Conservation (phyloP, 2,329 filamentous ascomycete genomes). For the Phyllosticta citrichinensis region DNA sequence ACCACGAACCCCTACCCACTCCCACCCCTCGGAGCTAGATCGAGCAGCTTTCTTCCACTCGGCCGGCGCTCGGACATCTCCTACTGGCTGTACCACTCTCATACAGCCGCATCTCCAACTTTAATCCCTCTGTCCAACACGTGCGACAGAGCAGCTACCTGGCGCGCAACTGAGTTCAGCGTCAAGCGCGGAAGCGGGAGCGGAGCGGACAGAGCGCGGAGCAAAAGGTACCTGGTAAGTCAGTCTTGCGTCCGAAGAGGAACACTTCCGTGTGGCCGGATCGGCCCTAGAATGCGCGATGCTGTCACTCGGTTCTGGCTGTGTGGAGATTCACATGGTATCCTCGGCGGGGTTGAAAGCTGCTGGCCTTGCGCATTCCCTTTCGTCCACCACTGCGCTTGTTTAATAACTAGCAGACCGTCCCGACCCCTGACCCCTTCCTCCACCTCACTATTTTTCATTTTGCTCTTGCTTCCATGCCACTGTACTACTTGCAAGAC, state of each 20-base stretch:
- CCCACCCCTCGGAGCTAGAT: background rate
- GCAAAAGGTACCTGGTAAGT: background rate
- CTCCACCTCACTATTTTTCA: background rate
- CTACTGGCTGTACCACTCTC: background rate
- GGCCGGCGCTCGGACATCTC: background rate
- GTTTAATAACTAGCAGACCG: background rate
- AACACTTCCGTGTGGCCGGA: background rate
- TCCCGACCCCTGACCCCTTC: constrained; percentile 1
- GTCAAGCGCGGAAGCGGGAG: background rate
- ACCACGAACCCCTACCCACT: background rate
- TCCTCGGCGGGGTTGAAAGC: constrained; percentile 6
- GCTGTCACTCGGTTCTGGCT: constrained; percentile 7
- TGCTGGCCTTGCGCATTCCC: constrained; percentile 1
- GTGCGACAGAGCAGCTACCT: background rate
- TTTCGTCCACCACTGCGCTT: constrained; percentile 3
- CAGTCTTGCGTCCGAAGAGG: background rate
- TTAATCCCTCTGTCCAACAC: background rate
- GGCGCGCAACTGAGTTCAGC: background rate
- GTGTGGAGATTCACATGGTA: constrained; percentile 26
- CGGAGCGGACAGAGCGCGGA: background rate
- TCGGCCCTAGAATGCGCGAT: background rate
- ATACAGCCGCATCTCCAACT: background rate
- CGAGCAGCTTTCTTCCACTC: background rate
- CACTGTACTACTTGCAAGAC: constrained; percentile 71
- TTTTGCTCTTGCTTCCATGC: constrained; percentile 51